Conservation (phyloP, 164 flowering plant species). For the Liriodendron chinense region DNA sequence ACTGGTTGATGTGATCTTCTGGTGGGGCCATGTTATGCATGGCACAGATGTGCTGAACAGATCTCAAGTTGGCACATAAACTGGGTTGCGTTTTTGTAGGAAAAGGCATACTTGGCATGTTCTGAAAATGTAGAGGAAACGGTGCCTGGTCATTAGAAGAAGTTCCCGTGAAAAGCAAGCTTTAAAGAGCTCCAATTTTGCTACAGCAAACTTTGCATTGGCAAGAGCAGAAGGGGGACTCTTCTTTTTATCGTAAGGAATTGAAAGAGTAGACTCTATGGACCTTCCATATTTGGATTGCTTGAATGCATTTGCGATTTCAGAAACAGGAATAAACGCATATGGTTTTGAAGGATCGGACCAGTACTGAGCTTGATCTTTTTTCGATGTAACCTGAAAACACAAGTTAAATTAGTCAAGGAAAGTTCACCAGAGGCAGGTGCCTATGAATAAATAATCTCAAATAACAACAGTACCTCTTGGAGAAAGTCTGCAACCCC, state of each 20-base stretch:
- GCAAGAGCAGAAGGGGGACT: constrained; percentile 60
- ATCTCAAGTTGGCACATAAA: no score
- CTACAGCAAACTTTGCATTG: constrained; percentile 49
- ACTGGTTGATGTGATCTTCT: no score
- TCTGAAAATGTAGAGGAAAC: constrained; percentile 75
- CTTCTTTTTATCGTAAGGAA: constrained; percentile 48
- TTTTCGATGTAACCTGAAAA: constrained; percentile 78
- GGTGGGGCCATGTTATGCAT: no score
- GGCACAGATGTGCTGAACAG: no score
- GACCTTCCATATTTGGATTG: constrained; percentile 52
- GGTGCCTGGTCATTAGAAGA: constrained; percentile 56
- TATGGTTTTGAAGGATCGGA: constrained; percentile 70
- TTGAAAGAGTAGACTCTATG: constrained; percentile 34
- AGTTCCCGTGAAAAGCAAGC: constrained; percentile 65
- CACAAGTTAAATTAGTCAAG: constrained; percentile 4
- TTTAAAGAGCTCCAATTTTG: constrained; percentile 54
- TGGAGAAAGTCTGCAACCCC: constrained; percentile 95
- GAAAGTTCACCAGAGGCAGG: neutral
- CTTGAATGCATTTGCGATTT: constrained; percentile 66
- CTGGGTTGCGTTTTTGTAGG: neutral
- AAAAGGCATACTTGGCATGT: constrained; percentile 70
- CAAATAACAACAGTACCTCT: constrained; percentile 52
- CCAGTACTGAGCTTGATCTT: constrained; percentile 95
- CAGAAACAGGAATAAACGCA: constrained; percentile 49
- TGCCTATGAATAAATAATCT: neutral